A percentile compares a stretch with the other conserved stretches of the same genome.
Conservation (phyloP, 1,284 basidiomycete species). For the Malassezia dermatis region DNA sequence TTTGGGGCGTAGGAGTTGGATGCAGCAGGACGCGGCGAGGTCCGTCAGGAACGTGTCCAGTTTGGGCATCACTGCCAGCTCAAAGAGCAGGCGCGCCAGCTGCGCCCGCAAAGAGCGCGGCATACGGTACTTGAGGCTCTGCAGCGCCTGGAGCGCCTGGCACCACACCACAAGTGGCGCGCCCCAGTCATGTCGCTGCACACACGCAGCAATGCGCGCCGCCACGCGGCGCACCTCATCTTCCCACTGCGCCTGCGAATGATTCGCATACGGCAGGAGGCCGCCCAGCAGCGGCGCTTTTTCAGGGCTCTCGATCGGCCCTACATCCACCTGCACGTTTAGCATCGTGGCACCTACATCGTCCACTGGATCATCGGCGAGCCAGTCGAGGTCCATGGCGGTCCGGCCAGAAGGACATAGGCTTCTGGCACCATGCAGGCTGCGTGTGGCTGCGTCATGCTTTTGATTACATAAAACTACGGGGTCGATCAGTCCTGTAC, state of each 20-base stretch:
- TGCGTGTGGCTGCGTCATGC: background rate
- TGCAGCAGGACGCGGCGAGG: slow-evolving; percentile 63
- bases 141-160: slow-evolving; percentile 40
- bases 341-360: background rate
- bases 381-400: slow-evolving; percentile 4
- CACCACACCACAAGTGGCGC: slow-evolving; percentile 54
- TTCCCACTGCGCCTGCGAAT: slow-evolving; percentile 70
- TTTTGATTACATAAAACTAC: background rate
- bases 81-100: slow-evolving; percentile 72
- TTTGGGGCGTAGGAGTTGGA: slow-evolving; percentile 62
- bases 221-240: slow-evolving; percentile 67
- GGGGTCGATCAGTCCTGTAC: background rate
- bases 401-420: background rate
- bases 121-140: slow-evolving; percentile 47
- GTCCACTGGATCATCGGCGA: slow-evolving; percentile 4
- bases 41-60: slow-evolving; percentile 62
- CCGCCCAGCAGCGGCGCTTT: background rate
- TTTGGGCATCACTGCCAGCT: slow-evolving; percentile 64
- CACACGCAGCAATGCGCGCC: slow-evolving; percentile 62
- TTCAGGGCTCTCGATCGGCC: background rate
- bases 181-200: slow-evolving; percentile 61
- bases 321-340: background rate
- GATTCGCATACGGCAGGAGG: slow-evolving; percentile 66
- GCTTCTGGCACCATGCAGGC: background rate
- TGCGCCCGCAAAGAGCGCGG: slow-evolving; percentile 58